These are phyloP conservation scores for Backusella tuberculispora DNA, from an alignment of 192 early-diverging fungal species.

Conservation along the genomic window DNA sequence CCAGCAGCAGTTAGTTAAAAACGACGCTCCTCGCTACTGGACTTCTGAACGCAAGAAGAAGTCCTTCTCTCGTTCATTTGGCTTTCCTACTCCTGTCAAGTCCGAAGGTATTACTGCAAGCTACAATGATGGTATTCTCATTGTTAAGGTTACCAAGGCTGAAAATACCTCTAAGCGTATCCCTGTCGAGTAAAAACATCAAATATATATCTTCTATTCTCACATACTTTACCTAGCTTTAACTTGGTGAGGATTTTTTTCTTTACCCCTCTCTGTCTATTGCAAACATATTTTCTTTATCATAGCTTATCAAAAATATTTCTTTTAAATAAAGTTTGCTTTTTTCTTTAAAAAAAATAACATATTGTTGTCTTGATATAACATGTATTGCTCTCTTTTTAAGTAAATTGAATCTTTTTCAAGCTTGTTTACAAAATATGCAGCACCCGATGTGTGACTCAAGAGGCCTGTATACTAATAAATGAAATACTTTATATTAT, in stretches of 20 bases:
- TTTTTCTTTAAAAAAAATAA: neutral
- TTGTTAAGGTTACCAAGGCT: slow-evolving; percentile 25
- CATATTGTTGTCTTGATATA: neutral
- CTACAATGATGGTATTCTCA: slow-evolving; percentile 30
- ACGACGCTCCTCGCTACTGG: slow-evolving; percentile 30
- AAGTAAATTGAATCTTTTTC: no score
- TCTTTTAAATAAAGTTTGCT: neutral
- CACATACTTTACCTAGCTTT: no score
- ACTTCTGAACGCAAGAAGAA: slow-evolving; percentile 22
- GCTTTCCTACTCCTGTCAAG: slow-evolving; percentile 23
- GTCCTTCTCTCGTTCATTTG: slow-evolving; percentile 28
- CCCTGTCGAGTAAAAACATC: slow-evolving; percentile 20
- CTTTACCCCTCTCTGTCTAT: neutral
- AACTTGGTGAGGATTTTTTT: no score
- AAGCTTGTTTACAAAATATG: no score
- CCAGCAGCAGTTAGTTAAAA: neutral
- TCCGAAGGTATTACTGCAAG: slow-evolving; percentile 23
- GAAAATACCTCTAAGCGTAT: slow-evolving; percentile 19
- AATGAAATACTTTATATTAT: no score
- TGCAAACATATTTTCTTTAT: neutral
- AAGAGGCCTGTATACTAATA: no score
- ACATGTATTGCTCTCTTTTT: no score
- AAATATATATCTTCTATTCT: neutral
- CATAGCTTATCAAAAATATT: neutral
- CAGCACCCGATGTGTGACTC: no score